A percentile compares a stretch with the other conserved stretches of the same genome.
phyloP scores from a whole-genome alignment of 768 basidiomycete genomes.

The Porphyrellus cyaneotinctus region DNA sequence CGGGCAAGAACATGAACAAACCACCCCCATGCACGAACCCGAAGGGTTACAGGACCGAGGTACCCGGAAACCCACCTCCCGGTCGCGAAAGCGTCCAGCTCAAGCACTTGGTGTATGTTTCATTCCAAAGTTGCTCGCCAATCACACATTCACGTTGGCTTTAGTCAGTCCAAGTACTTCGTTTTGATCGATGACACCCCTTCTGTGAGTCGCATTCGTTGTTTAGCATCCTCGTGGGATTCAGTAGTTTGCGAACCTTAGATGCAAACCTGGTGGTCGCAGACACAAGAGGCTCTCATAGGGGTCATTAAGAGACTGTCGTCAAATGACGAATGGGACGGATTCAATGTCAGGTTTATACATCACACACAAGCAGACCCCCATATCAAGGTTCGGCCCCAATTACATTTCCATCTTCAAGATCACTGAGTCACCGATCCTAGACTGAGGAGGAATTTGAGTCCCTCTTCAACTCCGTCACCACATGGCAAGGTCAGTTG shows the following conservation, averaged over 20 bases:
- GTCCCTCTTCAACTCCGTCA: conserved; percentile 17
- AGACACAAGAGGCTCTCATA: conserved; percentile 17
- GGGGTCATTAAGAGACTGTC: conserved; percentile 11
- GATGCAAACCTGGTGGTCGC: conserved; percentile 23
- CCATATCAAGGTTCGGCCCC: conserved; percentile 8
- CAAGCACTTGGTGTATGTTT: background rate
- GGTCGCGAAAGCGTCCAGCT: background rate
- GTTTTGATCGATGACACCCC: conserved; percentile 21
- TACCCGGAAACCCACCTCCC: background rate
- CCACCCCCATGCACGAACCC: background rate
- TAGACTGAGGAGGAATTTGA: conserved; percentile 19
- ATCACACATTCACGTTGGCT: background rate
- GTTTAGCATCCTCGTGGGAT: background rate
- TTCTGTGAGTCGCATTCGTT: conserved; percentile 10
- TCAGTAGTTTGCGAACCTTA: background rate
- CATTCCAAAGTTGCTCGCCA: no score
- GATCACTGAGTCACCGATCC: background rate
- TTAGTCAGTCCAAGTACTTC: conserved; percentile 20
- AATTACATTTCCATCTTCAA: no score
- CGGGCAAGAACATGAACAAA: background rate
- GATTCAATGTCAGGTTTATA: conserved; percentile 18
- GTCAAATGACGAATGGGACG: conserved; percentile 14
- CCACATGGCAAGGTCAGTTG: conserved; percentile 15
- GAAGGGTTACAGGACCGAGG: background rate
- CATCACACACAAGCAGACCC: conserved; percentile 4